phyloP scores from a whole-genome alignment of 140 eudicot genomes.

The Oenanthe javanica region DNA sequence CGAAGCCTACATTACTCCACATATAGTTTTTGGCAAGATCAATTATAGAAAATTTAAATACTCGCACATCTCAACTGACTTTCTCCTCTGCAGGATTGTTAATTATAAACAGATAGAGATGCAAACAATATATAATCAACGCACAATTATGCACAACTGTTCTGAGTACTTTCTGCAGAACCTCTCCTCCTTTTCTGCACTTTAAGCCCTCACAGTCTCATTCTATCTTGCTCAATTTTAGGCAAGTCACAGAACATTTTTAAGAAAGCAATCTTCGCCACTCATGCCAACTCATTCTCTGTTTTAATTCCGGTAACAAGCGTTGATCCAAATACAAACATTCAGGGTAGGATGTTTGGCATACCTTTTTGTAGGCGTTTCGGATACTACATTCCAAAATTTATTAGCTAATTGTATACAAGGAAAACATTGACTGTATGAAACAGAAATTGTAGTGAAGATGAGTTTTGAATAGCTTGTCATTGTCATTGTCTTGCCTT shows the following conservation, averaged over 20 bases:
- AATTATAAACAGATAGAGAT: not conserved
- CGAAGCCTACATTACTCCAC: not conserved
- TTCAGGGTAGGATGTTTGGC: not conserved
- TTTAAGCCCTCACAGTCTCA: not conserved
- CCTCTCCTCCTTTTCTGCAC: not conserved
- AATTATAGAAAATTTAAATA: too few species aligned
- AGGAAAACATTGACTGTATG: not conserved
- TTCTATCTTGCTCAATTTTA: not conserved
- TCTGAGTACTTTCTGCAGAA: not conserved
- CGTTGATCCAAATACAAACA: not conserved
- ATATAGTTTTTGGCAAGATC: not conserved
- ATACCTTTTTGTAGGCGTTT: not conserved
- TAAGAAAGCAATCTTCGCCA: not conserved
- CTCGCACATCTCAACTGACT: not conserved
- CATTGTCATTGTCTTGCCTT: too few species aligned
- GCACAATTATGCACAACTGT: not conserved
- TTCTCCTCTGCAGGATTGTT: not conserved
- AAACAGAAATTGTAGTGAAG: too few species aligned
- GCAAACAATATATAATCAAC: not conserved
- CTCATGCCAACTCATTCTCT: too few species aligned
- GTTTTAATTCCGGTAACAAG: not conserved
- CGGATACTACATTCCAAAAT: not conserved
- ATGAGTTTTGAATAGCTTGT: too few species aligned
- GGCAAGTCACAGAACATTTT: not conserved
- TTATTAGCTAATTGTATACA: not conserved